Base-by-base conservation (phyloP, 805 yeast species). In the Blastobotrys peoriensis region DNA sequence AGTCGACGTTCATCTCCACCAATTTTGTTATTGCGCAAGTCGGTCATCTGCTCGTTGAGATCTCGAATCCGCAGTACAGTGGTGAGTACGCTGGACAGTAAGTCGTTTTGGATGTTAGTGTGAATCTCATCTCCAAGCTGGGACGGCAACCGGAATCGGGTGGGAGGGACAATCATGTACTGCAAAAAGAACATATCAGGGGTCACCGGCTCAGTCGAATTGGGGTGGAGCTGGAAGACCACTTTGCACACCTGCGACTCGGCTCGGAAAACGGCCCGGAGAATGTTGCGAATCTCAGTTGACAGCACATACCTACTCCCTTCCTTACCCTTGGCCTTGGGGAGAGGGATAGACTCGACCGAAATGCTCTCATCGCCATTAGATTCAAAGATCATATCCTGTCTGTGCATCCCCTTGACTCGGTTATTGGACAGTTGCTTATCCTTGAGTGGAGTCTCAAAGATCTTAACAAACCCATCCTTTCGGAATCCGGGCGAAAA, bases 121-220 rank as follows among this genome's bases (percentile, higher is more conserved):
- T 93, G 98, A 49, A 91, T 77, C 63, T 87, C 97, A 45, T 93
- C 99, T 45, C 98, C 98, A 47, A 93, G 72, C 65, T 89, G 89
- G 13, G 95, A 83, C n/a, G 99, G 98, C 54, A 89, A 74, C 64
- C 99, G 78, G 73, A 93, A 93, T 64, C 98, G 76, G 2, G 98
- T 94, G 41, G 98, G 89, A 30, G 99, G 98, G 33, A 94, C 98
- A 34, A 88, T 82, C 47, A 93, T 69, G 3, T 87, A 81, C 54
- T 86, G 89, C 56, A 87, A 74, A 70, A 93, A 94, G 64, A 94
- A 93, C 73, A 86, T 75, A 59, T 91, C 96, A 16, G 96, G 83
- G 3, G 67, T 58, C 6, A 73, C 70, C 20, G 62, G 59, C 28
- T 71, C 69, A 45, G 64, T 70, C 19, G 69, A 60, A 9, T 69